Conservation (phyloP, 1,284 basidiomycete genomes). For the Meira nashicola region DNA sequence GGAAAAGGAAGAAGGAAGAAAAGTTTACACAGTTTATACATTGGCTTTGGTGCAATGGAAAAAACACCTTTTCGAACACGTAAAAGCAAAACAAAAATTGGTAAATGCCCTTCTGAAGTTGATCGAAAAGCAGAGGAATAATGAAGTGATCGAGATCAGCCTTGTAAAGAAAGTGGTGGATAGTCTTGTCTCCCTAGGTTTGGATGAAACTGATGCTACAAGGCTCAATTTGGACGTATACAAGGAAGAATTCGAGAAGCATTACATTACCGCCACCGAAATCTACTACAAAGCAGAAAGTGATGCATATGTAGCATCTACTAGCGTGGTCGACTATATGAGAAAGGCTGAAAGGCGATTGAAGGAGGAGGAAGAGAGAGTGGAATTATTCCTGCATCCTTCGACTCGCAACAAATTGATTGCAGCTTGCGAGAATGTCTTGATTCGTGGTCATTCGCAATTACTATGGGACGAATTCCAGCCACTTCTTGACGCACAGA, state of each 20-base stretch:
- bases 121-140: conserved; percentile 88
- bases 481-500: conserved; percentile 81
- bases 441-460: conserved; percentile 81
- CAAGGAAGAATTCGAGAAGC: conserved; percentile 80
- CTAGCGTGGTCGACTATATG: conserved; percentile 91
- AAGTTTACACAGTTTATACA: conserved; percentile 93
- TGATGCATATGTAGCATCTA: conserved; percentile 79
- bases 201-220: conserved; percentile 85
- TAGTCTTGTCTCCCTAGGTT: conserved; percentile 69
- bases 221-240: conserved; percentile 92
- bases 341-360: conserved; percentile 90
- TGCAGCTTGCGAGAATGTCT: conserved; percentile 82
- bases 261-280: conserved; percentile 84
- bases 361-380: conserved; percentile 89
- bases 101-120: conserved; percentile 80
- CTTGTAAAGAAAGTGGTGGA: conserved; percentile 94
- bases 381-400: conserved; percentile 87
- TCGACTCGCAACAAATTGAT: conserved; percentile 56
- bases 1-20: conserved; percentile 94
- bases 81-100: conserved; percentile 74
- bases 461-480: conserved; percentile 95
- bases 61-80: conserved; percentile 78
- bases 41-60: conserved; percentile 82
- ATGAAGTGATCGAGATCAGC: conserved; percentile 86
- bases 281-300: conserved; percentile 89